Percentiles rank a stretch among this genome's conserved stretches.
phyloP scores from a whole-genome alignment of 2,329 filamentous ascomycete genomes.

The Domatiomyces catenatus region DNA sequence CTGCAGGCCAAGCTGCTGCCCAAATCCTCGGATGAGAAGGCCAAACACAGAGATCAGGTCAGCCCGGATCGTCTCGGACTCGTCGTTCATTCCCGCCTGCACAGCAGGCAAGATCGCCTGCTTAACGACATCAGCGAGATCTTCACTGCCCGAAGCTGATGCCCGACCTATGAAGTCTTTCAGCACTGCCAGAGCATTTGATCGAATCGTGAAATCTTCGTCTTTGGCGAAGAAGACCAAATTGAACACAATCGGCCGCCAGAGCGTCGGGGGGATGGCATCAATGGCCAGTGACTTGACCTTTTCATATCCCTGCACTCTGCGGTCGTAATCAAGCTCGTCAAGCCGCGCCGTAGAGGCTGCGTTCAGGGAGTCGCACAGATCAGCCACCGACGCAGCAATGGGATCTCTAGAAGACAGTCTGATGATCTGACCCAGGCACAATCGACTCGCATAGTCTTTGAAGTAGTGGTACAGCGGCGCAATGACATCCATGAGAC shows the following conservation, averaged over 20 bases:
- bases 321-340: constrained; percentile 73
- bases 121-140: constrained; percentile 45
- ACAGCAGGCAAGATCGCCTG: constrained; percentile 58
- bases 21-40: constrained; percentile 56
- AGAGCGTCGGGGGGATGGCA: constrained; percentile 47
- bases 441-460: constrained; percentile 63
- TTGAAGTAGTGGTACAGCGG: constrained; percentile 83
- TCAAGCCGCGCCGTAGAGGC: constrained; percentile 58
- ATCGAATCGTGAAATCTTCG: constrained; percentile 73
- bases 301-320: constrained; percentile 58
- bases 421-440: constrained; percentile 18
- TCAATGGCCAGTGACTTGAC: constrained; percentile 53
- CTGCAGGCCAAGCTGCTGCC: constrained; percentile 52
- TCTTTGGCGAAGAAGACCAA: constrained; percentile 74
- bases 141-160: constrained; percentile 27
- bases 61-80: constrained; percentile 67
- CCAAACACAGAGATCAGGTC: constrained; percentile 72
- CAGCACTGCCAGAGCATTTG: constrained; percentile 67
- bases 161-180: constrained; percentile 60
- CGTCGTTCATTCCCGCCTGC: constrained; percentile 58
- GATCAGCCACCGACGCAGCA: constrained; percentile 41
- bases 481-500: constrained; percentile 31
- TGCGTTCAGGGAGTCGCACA: constrained; percentile 71
- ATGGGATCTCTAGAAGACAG: constrained; percentile 40
- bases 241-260: constrained; percentile 79